A percentile compares a stretch with the other conserved stretches of the same genome.
phyloP scores from a whole-genome alignment of 2,329 filamentous ascomycete species.

The Trichoderma cornu-damae region DNA sequence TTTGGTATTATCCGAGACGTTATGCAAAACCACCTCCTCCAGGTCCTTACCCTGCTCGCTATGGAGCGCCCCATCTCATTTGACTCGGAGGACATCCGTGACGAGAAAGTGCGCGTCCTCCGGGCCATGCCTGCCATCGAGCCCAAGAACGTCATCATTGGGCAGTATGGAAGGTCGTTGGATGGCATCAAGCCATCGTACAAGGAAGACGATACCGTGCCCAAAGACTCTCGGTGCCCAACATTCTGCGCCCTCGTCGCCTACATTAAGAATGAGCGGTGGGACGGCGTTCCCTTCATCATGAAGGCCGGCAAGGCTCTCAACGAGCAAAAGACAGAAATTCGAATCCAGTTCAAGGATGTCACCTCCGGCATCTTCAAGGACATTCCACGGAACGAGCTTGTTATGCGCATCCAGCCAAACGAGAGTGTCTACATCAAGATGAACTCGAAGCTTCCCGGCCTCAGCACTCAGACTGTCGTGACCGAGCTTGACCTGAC shows the following conservation, averaged over 20 bases:
- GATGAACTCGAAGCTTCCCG: conserved; percentile 99
- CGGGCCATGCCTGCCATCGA: conserved; percentile 91
- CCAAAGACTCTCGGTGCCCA: conserved; percentile 93
- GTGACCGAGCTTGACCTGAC: conserved; percentile 97
- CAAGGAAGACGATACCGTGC: conserved; percentile 98
- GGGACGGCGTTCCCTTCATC: conserved; percentile 99
- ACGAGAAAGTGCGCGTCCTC: conserved; percentile 96
- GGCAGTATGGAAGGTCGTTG: conserved; percentile 93
- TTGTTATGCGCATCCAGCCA: conserved; percentile 97
- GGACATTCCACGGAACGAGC: conserved; percentile 97
- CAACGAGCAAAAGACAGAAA: conserved; percentile 99
- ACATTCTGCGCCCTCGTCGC: conserved; percentile 97
- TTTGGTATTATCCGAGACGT: conserved; percentile 99
- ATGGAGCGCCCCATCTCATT: conserved; percentile 99
- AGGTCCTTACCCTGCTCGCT: conserved; percentile 89
- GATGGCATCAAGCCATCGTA: conserved; percentile 96
- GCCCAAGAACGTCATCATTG: conserved; percentile 99
- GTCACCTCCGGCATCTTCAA: conserved; percentile 99
- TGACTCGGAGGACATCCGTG: conserved; percentile 94
- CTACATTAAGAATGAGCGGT: conserved; percentile 99
- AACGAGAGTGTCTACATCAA: conserved; percentile 99
- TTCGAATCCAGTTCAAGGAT: conserved; percentile 98
- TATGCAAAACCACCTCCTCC: conserved; percentile 98
- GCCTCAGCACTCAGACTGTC: conserved; percentile 98
- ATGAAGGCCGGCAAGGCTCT: conserved; percentile 98